Conservation (phyloP, 148 eudicot species). For the Vaccinium corymbosum region DNA sequence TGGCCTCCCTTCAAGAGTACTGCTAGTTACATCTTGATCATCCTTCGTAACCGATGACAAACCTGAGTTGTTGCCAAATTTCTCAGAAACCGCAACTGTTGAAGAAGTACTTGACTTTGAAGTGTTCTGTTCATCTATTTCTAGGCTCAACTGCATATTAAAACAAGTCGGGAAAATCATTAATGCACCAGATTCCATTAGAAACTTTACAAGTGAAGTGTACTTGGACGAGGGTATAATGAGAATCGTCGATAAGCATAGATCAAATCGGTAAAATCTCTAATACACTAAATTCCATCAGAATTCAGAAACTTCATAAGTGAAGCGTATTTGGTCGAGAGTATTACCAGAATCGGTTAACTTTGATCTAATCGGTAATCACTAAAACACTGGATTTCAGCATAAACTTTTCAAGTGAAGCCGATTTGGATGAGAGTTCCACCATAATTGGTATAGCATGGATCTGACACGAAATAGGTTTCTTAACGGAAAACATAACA, state of each 20-base stretch:
- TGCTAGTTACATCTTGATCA: slow-evolving; percentile 12
- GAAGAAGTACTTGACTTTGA: slow-evolving; percentile 41
- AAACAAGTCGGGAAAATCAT: not conserved
- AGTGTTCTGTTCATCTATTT: slow-evolving; percentile 37
- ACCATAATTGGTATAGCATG: not conserved
- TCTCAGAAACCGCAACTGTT: slow-evolving; percentile 20
- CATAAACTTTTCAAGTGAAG: not conserved
- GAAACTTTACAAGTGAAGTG: not conserved
- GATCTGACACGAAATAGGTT: no score
- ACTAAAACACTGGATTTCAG: not conserved
- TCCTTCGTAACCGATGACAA: slow-evolving; percentile 2
- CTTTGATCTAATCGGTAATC: not conserved
- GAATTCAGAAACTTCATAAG: no score
- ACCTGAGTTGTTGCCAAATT: slow-evolving; percentile 12
- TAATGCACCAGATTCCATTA: not conserved
- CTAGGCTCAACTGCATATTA: slow-evolving; percentile 31
- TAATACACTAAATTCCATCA: no score
- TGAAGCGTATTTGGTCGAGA: no score
- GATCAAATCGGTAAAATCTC: no score
- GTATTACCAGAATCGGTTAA: not conserved
- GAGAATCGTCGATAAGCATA: no score
- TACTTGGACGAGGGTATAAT: not conserved
- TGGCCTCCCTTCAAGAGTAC: not conserved
- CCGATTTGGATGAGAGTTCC: not conserved
- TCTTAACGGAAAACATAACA: not conserved